Conservation (phyloP, 305 asterid species). For the Solanum hybrid region DNA sequence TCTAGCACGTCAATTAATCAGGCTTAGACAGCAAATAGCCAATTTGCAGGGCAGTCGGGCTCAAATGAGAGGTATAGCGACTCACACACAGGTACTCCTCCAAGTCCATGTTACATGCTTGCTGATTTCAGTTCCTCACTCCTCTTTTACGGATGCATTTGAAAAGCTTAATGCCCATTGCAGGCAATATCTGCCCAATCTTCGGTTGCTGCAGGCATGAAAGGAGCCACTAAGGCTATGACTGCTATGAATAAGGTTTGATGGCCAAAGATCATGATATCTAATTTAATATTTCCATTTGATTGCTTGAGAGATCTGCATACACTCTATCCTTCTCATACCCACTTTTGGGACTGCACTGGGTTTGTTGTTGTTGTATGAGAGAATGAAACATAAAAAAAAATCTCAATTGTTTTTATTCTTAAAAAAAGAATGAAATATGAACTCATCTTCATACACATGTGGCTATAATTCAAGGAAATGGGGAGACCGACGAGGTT, state of each 20-base stretch:
- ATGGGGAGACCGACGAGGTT: not conserved
- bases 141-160: not conserved
- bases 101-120: slow-evolving; percentile 4
- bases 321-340: not conserved
- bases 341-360: not conserved
- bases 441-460: not conserved
- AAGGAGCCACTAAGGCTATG: slow-evolving; percentile 96
- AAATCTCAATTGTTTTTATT: not conserved
- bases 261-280: not conserved
- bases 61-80: slow-evolving; percentile 89
- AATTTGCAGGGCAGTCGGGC: slow-evolving; percentile 93
- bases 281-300: not conserved
- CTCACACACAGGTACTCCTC: slow-evolving; percentile 73
- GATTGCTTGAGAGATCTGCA: not conserved
- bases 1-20: slow-evolving; percentile 75
- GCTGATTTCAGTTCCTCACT: not conserved
- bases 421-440: not conserved
- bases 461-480: not conserved
- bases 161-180: slow-evolving; percentile 1
- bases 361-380: not conserved
- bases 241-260: slow-evolving; percentile 85
- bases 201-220: slow-evolving; percentile 86
- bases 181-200: slow-evolving; percentile 93
- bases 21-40: slow-evolving; percentile 85
- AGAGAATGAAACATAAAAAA: not conserved